phyloP scores from a whole-genome alignment of 345 rosid genomes.

The Brassica napus region DNA sequence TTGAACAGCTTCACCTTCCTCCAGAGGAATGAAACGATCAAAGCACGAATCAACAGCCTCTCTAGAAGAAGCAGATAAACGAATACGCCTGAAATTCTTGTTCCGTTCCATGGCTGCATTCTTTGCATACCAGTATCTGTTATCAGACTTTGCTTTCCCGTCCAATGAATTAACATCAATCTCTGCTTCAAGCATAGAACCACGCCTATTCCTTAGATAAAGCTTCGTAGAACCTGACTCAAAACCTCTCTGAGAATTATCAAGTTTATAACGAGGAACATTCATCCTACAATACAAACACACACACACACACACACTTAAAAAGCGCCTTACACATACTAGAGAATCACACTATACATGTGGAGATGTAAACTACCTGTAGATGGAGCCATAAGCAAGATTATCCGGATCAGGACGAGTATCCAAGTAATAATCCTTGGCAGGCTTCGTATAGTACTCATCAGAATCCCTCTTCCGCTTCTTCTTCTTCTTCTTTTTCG shows the following conservation, averaged over 20 bases:
- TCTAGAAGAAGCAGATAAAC: conserved; percentile 43
- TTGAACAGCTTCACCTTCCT: conserved; percentile 38
- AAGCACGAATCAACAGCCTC: conserved; percentile 35
- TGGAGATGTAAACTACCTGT: conserved; percentile 55
- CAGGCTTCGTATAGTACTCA: conserved; percentile 47
- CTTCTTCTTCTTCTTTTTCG: conserved; percentile 45
- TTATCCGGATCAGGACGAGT: conserved; percentile 84
- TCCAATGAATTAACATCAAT: conserved; percentile 71
- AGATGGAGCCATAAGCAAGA: conserved; percentile 77
- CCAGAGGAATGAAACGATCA: conserved; percentile 66
- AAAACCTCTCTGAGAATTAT: conserved; percentile 42
- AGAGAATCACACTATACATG: neutral
- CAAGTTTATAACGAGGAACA: conserved; percentile 72
- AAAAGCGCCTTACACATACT: neutral
- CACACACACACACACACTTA: conserved; percentile 6
- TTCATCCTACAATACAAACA: conserved; percentile 73
- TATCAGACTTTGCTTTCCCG: conserved; percentile 59
- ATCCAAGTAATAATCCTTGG: conserved; percentile 84
- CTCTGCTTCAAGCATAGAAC: conserved; percentile 56
- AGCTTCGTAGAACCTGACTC: conserved; percentile 42
- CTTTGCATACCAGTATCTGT: conserved; percentile 86
- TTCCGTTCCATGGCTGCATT: conserved; percentile 68
- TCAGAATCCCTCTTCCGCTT: conserved; percentile 52
- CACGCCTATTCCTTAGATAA: conserved; percentile 40
- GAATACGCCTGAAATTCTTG: conserved; percentile 61